Conservation (phyloP, 2,329 filamentous ascomycete genomes). For the Arthrinium puccinioides region DNA sequence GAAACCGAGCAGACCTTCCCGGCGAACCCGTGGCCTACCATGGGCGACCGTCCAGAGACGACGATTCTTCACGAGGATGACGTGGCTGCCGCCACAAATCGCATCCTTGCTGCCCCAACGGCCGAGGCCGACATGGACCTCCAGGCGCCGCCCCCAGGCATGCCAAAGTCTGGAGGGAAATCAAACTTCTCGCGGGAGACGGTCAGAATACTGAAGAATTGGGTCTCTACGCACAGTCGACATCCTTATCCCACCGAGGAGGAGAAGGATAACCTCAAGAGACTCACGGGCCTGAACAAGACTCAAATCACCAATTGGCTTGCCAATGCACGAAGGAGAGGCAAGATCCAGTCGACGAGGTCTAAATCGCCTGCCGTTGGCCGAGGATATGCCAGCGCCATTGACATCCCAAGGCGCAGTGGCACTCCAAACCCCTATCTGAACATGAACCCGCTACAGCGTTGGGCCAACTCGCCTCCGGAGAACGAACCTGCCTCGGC, state of each 20-base stretch:
- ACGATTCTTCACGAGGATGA: slow-evolving; percentile 30
- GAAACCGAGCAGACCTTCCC: slow-evolving; percentile 30
- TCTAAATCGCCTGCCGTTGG: slow-evolving; percentile 63
- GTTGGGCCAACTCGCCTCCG: slow-evolving; percentile 53
- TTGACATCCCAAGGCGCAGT: slow-evolving; percentile 64
- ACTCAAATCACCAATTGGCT: slow-evolving; percentile 89
- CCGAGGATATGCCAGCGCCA: slow-evolving; percentile 50
- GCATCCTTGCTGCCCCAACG: slow-evolving; percentile 9
- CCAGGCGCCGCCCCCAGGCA: slow-evolving; percentile 16
- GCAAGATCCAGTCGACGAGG: slow-evolving; percentile 65
- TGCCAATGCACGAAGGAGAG: slow-evolving; percentile 77
- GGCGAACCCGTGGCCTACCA: slow-evolving; percentile 36
- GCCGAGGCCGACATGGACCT: slow-evolving; percentile 16
- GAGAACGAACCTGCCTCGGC: slow-evolving; percentile 55
- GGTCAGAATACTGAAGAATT: slow-evolving; percentile 73
- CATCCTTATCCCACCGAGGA: slow-evolving; percentile 86
- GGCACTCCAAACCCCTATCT: slow-evolving; percentile 45
- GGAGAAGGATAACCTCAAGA: slow-evolving; percentile 74
- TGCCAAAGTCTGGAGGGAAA: slow-evolving; percentile 61
- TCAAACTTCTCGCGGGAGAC: slow-evolving; percentile 65
- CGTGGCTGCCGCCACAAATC: slow-evolving; percentile 13
- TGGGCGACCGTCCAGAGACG: slow-evolving; percentile 34
- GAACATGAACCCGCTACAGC: slow-evolving; percentile 49
- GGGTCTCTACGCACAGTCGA: slow-evolving; percentile 71
- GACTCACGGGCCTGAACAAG: slow-evolving; percentile 71